A percentile compares a stretch with the other conserved stretches of the same genome.
Evolutionary conservation across 768 basidiomycete species (phyloP).

Genomic region (Serendipita vermifera): DNA sequence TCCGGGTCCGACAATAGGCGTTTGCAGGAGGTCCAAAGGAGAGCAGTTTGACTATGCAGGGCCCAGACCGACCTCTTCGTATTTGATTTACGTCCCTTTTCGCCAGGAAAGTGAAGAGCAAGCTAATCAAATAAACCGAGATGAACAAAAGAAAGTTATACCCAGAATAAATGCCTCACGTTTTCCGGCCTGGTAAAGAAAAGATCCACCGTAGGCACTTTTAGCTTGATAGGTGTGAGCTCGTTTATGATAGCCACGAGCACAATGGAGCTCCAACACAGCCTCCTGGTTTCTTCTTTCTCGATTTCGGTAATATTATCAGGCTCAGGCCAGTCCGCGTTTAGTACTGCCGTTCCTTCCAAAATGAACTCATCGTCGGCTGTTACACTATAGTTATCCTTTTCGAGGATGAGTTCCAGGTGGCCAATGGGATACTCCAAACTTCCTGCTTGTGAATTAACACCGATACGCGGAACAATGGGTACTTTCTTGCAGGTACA

Average conservation of each 20-base stretch:
- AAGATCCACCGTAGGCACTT: slow-evolving; percentile 47
- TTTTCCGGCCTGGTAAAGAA: slow-evolving; percentile 52
- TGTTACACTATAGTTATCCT: too few species aligned
- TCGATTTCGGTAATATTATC: slow-evolving; percentile 45
- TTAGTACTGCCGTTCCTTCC: slow-evolving; percentile 39
- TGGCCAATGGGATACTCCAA: too few species aligned
- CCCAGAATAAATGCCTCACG: too few species aligned
- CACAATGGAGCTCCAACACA: slow-evolving; percentile 67
- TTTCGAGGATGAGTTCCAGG: too few species aligned
- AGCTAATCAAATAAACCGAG: not conserved
- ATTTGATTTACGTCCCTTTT: not conserved
- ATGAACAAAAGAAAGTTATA: not conserved
- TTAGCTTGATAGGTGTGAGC: slow-evolving; percentile 56
- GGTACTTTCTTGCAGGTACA: too few species aligned
- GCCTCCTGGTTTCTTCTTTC: slow-evolving; percentile 57
- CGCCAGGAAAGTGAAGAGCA: not conserved
- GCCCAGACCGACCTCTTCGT: not conserved
- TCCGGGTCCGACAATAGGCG: not conserved
- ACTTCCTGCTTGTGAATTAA: too few species aligned
- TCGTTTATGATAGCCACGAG: too few species aligned
- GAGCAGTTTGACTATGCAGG: not conserved
- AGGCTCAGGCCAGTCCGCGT: slow-evolving; percentile 45
- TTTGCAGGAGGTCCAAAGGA: slow-evolving; percentile 3
- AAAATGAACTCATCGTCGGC: too few species aligned
- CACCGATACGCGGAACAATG: too few species aligned